Evolutionary conservation across 108 stramenopile genomes (phyloP).

Genomic region (Licmophora abbreviata): DNA sequence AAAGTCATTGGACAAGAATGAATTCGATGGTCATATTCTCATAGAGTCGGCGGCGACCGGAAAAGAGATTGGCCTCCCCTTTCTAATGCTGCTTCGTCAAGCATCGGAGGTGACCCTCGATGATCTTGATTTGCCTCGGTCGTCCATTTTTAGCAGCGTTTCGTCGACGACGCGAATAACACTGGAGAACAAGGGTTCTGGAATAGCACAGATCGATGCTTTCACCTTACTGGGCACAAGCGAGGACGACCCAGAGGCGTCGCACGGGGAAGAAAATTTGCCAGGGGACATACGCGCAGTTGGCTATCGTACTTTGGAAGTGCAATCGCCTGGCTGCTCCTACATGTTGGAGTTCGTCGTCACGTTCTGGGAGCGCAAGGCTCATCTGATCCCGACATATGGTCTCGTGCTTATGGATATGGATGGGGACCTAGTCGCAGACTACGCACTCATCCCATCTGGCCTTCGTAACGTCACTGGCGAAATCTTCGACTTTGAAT

Average conservation of each 20-base stretch:
- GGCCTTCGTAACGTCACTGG: too few relatives aligned
- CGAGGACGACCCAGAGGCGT: constrained; percentile 14
- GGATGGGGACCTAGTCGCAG: neutral
- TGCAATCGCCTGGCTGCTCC: neutral
- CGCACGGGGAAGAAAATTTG: neutral
- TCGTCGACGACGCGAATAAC: neutral
- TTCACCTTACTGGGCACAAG: constrained; percentile 13
- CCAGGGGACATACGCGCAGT: constrained; percentile 17
- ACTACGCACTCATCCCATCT: neutral
- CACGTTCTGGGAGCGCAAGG: constrained; percentile 14
- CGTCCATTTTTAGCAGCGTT: too few relatives aligned
- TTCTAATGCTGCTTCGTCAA: constrained; percentile 12
- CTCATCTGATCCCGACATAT: neutral
- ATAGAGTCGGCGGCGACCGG: constrained; percentile 1
- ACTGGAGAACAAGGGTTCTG: constrained; percentile 11
- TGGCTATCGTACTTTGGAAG: constrained; percentile 14
- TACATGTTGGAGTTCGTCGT: constrained; percentile 24
- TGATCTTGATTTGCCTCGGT: too few relatives aligned
- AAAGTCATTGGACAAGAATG: constrained; percentile 13
- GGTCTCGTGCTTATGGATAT: neutral
- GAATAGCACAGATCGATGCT: constrained; percentile 23
- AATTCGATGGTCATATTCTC: constrained; percentile 19
- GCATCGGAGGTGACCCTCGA: constrained; percentile 4
- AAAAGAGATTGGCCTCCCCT: constrained; percentile 15
- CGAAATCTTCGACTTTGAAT: neutral